These are phyloP conservation scores for Simplicillium aogashimaense DNA, from an alignment of 2,329 filamentous ascomycete species.

Conservation along the genomic window DNA sequence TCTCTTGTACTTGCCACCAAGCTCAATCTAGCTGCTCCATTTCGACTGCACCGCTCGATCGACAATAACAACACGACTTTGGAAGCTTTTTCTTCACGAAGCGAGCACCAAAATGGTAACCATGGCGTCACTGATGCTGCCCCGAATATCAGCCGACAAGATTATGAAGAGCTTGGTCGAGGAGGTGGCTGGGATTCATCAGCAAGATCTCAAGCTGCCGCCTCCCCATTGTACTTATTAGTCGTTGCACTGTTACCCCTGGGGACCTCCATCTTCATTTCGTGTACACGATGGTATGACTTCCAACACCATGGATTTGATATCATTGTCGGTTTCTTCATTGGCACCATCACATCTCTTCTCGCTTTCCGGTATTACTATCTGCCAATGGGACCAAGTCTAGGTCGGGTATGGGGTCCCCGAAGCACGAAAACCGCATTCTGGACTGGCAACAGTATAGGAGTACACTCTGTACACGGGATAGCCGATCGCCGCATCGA, in stretches of 20 bases:
- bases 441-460: too few relatives aligned
- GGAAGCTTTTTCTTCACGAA: too few relatives aligned
- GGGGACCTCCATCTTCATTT: constrained; percentile 59
- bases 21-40: constrained; percentile 54
- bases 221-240: constrained; percentile 55
- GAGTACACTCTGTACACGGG: too few relatives aligned
- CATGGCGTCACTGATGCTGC: constrained; percentile 23
- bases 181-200: constrained; percentile 13
- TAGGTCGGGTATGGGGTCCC: too few relatives aligned
- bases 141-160: constrained; percentile 29
- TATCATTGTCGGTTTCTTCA: constrained; percentile 60
- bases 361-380: constrained; percentile 57
- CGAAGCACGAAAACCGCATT: too few relatives aligned
- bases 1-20: constrained; percentile 68
- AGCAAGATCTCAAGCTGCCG: too few relatives aligned
- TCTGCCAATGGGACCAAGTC: neutral
- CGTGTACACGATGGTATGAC: constrained; percentile 65
- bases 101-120: too few relatives aligned
- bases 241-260: constrained; percentile 56
- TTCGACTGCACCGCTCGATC: constrained; percentile 11
- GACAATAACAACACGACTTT: constrained; percentile 1
- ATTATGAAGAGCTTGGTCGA: constrained; percentile 25
- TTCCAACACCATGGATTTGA: constrained; percentile 75
- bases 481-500: too few relatives aligned
- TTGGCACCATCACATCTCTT: constrained; percentile 57